Evolutionary conservation across 2,329 filamentous ascomycete species (phyloP), one percentile per base, ranked within the genome.

Genomic region (Aspergillus persii): DNA sequence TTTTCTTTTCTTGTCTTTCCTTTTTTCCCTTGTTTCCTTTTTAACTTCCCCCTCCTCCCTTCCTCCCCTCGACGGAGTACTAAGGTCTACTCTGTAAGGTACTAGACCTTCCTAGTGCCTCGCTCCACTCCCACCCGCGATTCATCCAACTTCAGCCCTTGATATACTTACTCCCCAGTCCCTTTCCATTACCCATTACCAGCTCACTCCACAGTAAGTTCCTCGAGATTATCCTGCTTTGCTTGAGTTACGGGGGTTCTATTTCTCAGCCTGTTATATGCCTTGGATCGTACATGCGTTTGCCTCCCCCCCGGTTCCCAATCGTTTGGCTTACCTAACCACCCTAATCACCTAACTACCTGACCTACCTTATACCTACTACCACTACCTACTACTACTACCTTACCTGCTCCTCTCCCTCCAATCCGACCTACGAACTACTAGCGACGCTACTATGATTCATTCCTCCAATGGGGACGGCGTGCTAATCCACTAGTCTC

Each of bases 381-480:
- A 23, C 18, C 18, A 23, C 18, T 23, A 23, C 18, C 18, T 23
- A 23, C 18, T 23, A 23, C 18, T 23, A 23, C 18, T 23, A 23
- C 18, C 18, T 55, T 51, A 57, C 53, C 57, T 61, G 54, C 55
- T 53, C 51, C 52, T 41, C 54, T 15, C 47, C 48, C 47, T 56
- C 46, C 53, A 29, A 47, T 54, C 47, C 31, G 12, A 56, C 46
- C 57, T 58, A 58, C 56, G 23, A 46, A 57, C 52, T 50, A 57
- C 56, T 53, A 56, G 56, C 54, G 48, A 56, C 15, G 50, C 50
- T 57, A 54, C 59, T 59, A 52, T 53, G 36, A 39, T 55, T 31
- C 48, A 64, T 54, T 57, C 55, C 53, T 60, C 61, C 63, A 63
- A 63, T 63, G 61, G 57, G 58, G 44, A 56, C 53, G 30, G 39